Evolutionary conservation across 306 rosid species (phyloP).

Genomic region (Cucumis cinereus): DNA sequence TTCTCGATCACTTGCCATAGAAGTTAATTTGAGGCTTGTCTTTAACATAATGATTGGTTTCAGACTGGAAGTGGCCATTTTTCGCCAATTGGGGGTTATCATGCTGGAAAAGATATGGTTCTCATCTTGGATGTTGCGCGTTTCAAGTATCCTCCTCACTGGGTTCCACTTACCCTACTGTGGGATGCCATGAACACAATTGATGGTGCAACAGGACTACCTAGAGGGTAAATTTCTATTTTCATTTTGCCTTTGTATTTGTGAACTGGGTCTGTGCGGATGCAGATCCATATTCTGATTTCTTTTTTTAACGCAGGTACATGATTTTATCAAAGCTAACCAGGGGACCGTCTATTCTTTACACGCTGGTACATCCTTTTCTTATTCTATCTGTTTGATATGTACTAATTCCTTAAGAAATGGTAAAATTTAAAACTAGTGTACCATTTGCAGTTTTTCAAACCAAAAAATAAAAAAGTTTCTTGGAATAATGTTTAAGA

Average conservation of each 20-base stretch:
- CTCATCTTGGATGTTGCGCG: constrained; percentile 93
- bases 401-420: background rate
- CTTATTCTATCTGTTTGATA: background rate
- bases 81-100: constrained; percentile 91
- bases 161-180: constrained; percentile 79
- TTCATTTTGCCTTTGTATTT: background rate
- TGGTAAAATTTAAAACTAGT: background rate
- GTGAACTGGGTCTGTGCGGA: background rate
- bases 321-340: constrained; percentile 67
- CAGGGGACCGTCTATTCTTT: constrained; percentile 66
- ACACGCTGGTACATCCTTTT: constrained; percentile 59
- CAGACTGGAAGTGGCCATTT: constrained; percentile 93
- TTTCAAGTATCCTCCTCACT: constrained; percentile 90
- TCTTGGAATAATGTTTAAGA: background rate
- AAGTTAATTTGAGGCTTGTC: background rate
- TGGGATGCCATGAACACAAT: constrained; percentile 73
- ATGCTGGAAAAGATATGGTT: constrained; percentile 68
- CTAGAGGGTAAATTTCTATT: constrained; percentile 46
- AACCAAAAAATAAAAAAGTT: background rate
- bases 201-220: constrained; percentile 57
- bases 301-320: constrained; percentile 44
- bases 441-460: background rate
- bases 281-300: constrained; percentile 18
- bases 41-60: constrained; percentile 10
- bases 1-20: background rate